Percentiles rank a stretch among this genome's conserved stretches.
These are phyloP conservation scores for Xylariaceae sp. DNA, from an alignment of 2,329 filamentous ascomycete genomes.

Conservation along the genomic window DNA sequence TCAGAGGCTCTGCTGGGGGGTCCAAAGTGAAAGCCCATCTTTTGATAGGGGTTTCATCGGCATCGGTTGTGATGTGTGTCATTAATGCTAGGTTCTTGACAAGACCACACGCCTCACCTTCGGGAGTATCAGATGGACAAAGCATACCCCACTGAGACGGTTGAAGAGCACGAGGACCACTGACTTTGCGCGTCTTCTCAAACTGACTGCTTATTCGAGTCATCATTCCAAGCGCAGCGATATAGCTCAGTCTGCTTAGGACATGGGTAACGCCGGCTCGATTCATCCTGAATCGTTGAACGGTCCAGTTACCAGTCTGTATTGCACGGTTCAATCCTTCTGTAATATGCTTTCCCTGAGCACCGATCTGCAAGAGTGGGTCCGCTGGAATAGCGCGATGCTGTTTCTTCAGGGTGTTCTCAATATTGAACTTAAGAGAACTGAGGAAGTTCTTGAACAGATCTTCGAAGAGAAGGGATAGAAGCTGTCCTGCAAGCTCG, in stretches of 20 bases:
- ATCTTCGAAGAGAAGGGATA: slow-evolving; percentile 95
- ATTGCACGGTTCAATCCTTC: slow-evolving; percentile 95
- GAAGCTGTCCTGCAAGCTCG: slow-evolving; percentile 90
- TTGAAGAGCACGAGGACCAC: slow-evolving; percentile 91
- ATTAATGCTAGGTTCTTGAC: slow-evolving; percentile 98
- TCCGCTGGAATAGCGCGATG: slow-evolving; percentile 89
- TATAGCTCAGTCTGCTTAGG: slow-evolving; percentile 92
- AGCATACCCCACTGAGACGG: slow-evolving; percentile 99
- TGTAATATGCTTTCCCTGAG: slow-evolving; percentile 86
- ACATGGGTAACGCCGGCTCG: slow-evolving; percentile 96
- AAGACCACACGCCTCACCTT: slow-evolving; percentile 97
- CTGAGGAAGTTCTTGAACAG: slow-evolving; percentile 94
- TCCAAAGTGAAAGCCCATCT: slow-evolving; percentile 87
- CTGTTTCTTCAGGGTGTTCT: slow-evolving; percentile 94
- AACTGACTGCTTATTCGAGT: slow-evolving; percentile 98
- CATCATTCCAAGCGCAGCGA: slow-evolving; percentile 98
- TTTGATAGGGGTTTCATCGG: slow-evolving; percentile 88
- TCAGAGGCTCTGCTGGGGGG: slow-evolving; percentile 79
- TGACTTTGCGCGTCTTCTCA: slow-evolving; percentile 97
- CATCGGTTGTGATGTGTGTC: slow-evolving; percentile 98
- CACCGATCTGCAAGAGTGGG: slow-evolving; percentile 81
- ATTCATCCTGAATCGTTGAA: slow-evolving; percentile 99
- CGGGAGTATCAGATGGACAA: slow-evolving; percentile 94
- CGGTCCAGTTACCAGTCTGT: slow-evolving; percentile 95
- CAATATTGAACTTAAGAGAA: slow-evolving; percentile 90